phyloP scores from a whole-genome alignment of 192 early-diverging fungal genomes.

The Dissophora globulifera region DNA sequence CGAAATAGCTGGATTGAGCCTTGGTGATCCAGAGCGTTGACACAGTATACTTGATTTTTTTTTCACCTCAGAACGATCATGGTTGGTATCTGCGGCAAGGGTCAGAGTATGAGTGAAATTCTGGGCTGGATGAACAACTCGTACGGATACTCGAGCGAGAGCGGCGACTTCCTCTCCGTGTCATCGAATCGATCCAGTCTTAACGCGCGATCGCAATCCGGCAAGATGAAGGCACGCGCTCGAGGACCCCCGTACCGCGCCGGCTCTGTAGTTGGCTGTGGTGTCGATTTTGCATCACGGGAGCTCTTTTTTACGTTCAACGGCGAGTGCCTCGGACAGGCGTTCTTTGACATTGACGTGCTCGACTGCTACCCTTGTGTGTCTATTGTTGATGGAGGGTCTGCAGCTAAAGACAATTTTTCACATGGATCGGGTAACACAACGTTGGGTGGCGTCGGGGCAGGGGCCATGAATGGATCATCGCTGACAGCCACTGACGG shows the following conservation, averaged over 20 bases:
- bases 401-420: too few relatives aligned
- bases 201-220: constrained; percentile 39
- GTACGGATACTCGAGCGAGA: constrained; percentile 39
- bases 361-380: constrained; percentile 44
- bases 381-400: constrained; percentile 35
- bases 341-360: constrained; percentile 44
- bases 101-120: constrained; percentile 24
- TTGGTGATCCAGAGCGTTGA: too few relatives aligned
- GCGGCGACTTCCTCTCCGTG: constrained; percentile 39
- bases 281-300: constrained; percentile 40
- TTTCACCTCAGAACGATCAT: constrained; percentile 8
- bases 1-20: too few relatives aligned
- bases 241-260: constrained; percentile 28
- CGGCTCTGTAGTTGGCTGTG: constrained; percentile 44
- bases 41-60: too few relatives aligned
- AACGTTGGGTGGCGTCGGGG: too few relatives aligned
- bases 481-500: too few relatives aligned
- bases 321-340: constrained; percentile 48
- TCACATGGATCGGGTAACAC: too few relatives aligned
- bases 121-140: constrained; percentile 42
- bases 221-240: constrained; percentile 48
- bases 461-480: too few relatives aligned
- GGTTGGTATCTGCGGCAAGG: constrained; percentile 45
- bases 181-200: constrained; percentile 37
- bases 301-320: constrained; percentile 51